A percentile compares a stretch with the other conserved stretches of the same genome.
Conservation (phyloP, 208 protist species). For the Wallacemonas sp. region DNA sequence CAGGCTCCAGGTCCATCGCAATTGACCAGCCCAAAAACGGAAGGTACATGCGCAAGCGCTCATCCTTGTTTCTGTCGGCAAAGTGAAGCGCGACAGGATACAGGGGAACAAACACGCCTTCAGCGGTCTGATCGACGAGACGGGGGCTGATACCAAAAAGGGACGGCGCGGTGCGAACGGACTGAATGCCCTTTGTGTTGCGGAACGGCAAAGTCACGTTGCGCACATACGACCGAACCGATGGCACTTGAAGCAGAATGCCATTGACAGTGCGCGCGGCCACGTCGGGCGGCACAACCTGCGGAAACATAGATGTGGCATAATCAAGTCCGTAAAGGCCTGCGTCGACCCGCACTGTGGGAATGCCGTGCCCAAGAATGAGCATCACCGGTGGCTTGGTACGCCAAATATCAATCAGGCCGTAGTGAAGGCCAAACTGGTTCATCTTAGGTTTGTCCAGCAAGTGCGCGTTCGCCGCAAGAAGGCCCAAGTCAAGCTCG, state of each 20-base stretch:
- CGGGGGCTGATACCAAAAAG: background rate
- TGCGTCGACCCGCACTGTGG: constrained; percentile 1
- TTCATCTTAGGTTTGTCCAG: background rate
- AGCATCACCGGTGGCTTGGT: background rate
- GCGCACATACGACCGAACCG: background rate
- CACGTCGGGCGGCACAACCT: background rate
- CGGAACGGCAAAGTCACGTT: background rate
- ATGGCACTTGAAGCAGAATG: background rate
- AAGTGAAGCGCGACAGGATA: background rate
- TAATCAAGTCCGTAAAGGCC: background rate
- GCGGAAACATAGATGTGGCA: background rate
- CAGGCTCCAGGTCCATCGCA: background rate
- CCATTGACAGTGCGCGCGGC: background rate
- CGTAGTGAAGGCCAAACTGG: constrained; percentile 6
- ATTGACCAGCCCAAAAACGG: constrained; percentile 5
- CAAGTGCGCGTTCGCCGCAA: background rate
- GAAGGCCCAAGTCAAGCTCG: background rate
- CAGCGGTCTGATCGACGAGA: background rate
- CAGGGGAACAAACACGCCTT: background rate
- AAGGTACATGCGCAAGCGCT: background rate
- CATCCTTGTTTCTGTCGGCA: background rate
- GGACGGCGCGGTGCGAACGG: background rate
- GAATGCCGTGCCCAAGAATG: background rate
- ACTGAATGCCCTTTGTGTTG: background rate
- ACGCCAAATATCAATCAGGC: constrained; percentile 6